Percentiles rank a stretch among this genome's conserved stretches.
These are phyloP conservation scores for Geotrichum histeridarum DNA, from an alignment of 1,139 yeast genomes.

Conservation along the genomic window DNA sequence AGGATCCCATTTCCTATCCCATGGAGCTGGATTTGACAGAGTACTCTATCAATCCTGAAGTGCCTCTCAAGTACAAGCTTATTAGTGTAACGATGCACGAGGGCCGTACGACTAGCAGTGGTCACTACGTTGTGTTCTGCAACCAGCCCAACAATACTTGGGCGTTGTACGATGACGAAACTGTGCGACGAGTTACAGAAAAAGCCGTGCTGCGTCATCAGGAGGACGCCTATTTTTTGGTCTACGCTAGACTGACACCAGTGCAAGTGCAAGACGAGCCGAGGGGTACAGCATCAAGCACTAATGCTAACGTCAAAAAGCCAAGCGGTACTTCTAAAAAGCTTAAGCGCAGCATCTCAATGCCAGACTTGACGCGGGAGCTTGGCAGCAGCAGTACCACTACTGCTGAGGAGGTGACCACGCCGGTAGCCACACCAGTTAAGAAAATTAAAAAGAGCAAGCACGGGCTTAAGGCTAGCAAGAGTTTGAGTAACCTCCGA, in stretches of 20 bases:
- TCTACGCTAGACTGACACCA: constrained; percentile 51
- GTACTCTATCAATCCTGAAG: constrained; percentile 43
- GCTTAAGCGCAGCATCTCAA: neutral
- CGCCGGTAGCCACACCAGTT: neutral
- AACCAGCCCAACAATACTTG: constrained; percentile 80
- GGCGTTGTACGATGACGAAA: constrained; percentile 93
- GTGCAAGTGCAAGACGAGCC: constrained; percentile 5
- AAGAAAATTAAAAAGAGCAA: neutral
- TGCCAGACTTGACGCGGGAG: constrained; percentile 1
- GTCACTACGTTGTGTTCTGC: constrained; percentile 89
- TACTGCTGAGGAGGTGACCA: neutral
- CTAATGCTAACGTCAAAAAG: neutral
- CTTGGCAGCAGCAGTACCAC: neutral
- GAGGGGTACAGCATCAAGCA: neutral
- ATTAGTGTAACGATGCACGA: constrained; percentile 89
- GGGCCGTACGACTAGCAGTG: constrained; percentile 86
- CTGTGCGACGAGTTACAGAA: constrained; percentile 67
- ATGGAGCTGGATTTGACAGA: constrained; percentile 66
- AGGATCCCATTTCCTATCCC: constrained; percentile 79
- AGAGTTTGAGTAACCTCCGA: constrained; percentile 1
- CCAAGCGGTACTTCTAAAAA: constrained; percentile 1
- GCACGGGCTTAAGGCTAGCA: constrained; percentile 1
- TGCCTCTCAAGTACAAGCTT: constrained; percentile 63
- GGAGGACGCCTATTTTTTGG: constrained; percentile 73
- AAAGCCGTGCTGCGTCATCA: constrained; percentile 73